Base-by-base conservation (phyloP, 768 basidiomycete species). In the Cyathus striatus region DNA sequence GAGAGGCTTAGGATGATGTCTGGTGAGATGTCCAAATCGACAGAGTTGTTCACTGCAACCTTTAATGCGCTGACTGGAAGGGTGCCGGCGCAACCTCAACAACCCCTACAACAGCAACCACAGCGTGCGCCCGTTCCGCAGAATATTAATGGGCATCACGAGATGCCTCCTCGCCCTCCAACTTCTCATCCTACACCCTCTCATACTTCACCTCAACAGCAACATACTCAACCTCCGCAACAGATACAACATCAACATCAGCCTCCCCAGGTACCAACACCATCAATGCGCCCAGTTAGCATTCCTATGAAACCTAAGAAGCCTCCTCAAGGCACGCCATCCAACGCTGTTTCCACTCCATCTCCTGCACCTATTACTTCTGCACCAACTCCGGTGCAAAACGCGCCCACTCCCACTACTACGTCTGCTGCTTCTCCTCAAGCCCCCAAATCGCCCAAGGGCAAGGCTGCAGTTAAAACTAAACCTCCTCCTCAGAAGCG, bases 361-460 rank as follows among this genome's bases (percentile, higher is more conserved):
- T 69, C 75, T 20, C 72, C 70, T 25, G 60, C 66, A 1, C 64
- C 66, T 33, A 38, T 50, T 3, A 16, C 42, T 5, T 57, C 61
- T 9, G 63, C 66, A 6, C 63, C 75, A 1, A 72, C 72, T 0
- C 70, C 73, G 2, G 61, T 54, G 24, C 55, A 69, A 36, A 74
- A 61, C 42, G 70, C 75, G 0, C 58, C 74, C 1, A 83, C 82
- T 4, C 80, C 83, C 7, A 70, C 69, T 7, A 63, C 72, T 14
- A n/a, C n/a, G n/a, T 65, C 71, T 18, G 69, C 70, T 20, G 69
- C 75, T 24, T 85, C 84, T 7, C 85, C 86, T 1, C 76, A 76
- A 52, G 73, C 73, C 4, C 77, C 83, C 1, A 88, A 81, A 59
- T 88, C 87, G 3, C 87, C 87, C 0, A 85, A 81, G 54, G 58